phyloP scores from a whole-genome alignment of 1,284 basidiomycete genomes.

The Wallemia hederae region DNA sequence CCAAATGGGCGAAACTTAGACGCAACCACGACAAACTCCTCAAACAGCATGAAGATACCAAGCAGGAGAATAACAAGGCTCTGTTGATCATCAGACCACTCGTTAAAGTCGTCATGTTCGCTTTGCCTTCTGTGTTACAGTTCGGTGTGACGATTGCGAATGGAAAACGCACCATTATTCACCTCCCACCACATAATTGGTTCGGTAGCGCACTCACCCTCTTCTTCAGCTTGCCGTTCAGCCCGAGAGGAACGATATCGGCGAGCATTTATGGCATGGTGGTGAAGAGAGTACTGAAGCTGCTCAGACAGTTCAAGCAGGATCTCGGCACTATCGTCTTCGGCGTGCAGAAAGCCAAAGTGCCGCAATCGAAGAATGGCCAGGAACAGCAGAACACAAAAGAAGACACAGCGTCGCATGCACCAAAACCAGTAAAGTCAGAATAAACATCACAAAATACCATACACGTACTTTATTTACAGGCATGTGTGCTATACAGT shows the following conservation, averaged over 20 bases:
- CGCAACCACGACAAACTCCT: slow-evolving; percentile 73
- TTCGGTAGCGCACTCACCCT: background rate
- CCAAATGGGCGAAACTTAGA: slow-evolving; percentile 87
- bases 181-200: background rate
- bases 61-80: background rate
- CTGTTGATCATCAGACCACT: background rate
- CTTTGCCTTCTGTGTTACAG: slow-evolving; percentile 2
- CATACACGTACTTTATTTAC: too few relatives aligned
- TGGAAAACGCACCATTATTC: background rate
- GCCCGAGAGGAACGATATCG: background rate
- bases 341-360: background rate
- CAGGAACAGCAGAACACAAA: background rate
- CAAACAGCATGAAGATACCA: slow-evolving; percentile 74
- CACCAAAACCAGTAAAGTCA: too few relatives aligned
- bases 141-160: slow-evolving; percentile 5
- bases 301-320: background rate
- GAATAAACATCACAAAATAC: too few relatives aligned
- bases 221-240: background rate
- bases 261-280: background rate
- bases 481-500: too few relatives aligned
- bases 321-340: background rate
- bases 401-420: too few relatives aligned
- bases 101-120: background rate
- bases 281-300: background rate
- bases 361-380: background rate